phyloP scores from a whole-genome alignment of 768 basidiomycete species.

The Saitozyma sp. region DNA sequence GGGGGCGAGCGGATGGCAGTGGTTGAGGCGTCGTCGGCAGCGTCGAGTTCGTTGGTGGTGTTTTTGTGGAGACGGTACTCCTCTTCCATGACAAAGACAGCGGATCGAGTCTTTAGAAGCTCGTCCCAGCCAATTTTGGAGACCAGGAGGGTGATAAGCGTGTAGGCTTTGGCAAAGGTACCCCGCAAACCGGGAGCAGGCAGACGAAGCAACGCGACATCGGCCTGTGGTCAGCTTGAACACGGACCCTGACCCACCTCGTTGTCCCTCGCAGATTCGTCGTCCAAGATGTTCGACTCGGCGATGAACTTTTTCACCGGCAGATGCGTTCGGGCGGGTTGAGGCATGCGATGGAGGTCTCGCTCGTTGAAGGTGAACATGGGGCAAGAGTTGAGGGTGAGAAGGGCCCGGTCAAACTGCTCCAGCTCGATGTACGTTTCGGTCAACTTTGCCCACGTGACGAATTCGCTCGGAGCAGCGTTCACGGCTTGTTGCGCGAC shows the following conservation, averaged over 20 bases:
- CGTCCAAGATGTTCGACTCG: slow-evolving; percentile 76
- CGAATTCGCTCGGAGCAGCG: slow-evolving; percentile 96
- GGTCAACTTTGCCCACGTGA: slow-evolving; percentile 97
- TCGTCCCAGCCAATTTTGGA: slow-evolving; percentile 98
- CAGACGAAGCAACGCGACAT: slow-evolving; percentile 87
- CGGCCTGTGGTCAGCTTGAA: slow-evolving; percentile 58
- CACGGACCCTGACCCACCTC: slow-evolving; percentile 54
- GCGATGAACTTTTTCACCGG: slow-evolving; percentile 82
- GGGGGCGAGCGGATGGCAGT: slow-evolving; percentile 22
- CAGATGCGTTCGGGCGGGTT: slow-evolving; percentile 76
- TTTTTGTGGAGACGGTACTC: slow-evolving; percentile 98
- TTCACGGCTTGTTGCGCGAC: slow-evolving; percentile 94
- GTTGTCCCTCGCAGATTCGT: slow-evolving; percentile 77
- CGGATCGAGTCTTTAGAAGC: slow-evolving; percentile 86
- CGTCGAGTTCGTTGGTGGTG: slow-evolving; percentile 16
- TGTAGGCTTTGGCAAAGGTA: slow-evolving; percentile 93
- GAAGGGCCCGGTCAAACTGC: slow-evolving; percentile 77
- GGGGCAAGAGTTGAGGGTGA: slow-evolving; percentile 97
- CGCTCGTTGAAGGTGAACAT: slow-evolving; percentile 99
- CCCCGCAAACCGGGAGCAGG: slow-evolving; percentile 92
- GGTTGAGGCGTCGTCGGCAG: slow-evolving; percentile 35
- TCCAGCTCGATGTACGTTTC: slow-evolving; percentile 89
- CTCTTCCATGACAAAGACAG: slow-evolving; percentile 99
- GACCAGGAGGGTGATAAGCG: slow-evolving; percentile 84
- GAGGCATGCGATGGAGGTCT: slow-evolving; percentile 81